Evolutionary conservation across 2,329 filamentous ascomycete species (phyloP).

Genomic region (Thermomyces lanuginosus): DNA sequence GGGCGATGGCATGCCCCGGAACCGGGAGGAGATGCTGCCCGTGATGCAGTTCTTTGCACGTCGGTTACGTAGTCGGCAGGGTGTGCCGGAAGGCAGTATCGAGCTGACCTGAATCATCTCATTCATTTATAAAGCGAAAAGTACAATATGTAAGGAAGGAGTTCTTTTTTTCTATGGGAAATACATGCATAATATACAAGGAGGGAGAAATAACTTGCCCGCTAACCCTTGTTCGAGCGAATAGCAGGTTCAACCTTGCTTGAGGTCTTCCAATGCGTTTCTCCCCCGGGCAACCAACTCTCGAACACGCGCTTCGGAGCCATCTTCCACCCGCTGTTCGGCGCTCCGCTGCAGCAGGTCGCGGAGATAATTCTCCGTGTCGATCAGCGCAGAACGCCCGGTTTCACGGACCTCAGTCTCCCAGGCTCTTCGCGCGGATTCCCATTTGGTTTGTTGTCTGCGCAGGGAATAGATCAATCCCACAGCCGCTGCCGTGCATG

Average conservation of each 20-base stretch:
- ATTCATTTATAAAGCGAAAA: neutral
- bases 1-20: slow-evolving; percentile 69
- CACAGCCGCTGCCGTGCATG: slow-evolving; percentile 41
- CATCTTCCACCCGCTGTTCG: slow-evolving; percentile 21
- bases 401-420: slow-evolving; percentile 39
- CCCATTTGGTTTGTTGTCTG: slow-evolving; percentile 44
- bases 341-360: slow-evolving; percentile 29
- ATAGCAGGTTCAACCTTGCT: slow-evolving; percentile 5
- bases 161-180: slow-evolving; percentile 1
- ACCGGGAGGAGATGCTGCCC: slow-evolving; percentile 70
- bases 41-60: slow-evolving; percentile 60
- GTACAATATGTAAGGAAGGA: slow-evolving; percentile 1
- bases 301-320: slow-evolving; percentile 25
- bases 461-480: slow-evolving; percentile 42
- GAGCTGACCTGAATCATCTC: slow-evolving; percentile 20
- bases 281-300: slow-evolving; percentile 31
- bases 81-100: slow-evolving; percentile 30
- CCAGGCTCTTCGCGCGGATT: slow-evolving; percentile 36
- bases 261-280: slow-evolving; percentile 28
- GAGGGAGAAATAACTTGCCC: slow-evolving; percentile 1
- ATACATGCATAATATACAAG: slow-evolving; percentile 1
- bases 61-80: slow-evolving; percentile 26
- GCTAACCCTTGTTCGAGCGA: neutral
- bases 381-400: slow-evolving; percentile 38
- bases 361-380: slow-evolving; percentile 36